These are phyloP conservation scores for Acidomyces sp. DNA, from an alignment of 495 filamentous ascomycete species.

Conservation along the genomic window DNA sequence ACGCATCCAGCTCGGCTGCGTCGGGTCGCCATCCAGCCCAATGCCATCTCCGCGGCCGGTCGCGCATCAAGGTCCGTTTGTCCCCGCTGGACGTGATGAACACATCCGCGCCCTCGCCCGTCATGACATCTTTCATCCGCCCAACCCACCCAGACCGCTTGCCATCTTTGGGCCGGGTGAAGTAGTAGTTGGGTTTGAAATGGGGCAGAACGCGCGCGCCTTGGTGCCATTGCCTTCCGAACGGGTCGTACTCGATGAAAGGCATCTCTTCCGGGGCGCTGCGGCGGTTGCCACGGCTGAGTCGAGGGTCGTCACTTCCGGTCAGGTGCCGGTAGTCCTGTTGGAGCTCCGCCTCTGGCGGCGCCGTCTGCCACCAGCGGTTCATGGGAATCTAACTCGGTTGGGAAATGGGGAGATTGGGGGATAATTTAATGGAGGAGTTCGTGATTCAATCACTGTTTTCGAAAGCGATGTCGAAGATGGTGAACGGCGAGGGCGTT, in stretches of 20 bases:
- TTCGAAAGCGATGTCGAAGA: no score
- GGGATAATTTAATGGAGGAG: no score
- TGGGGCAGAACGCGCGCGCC: neutral
- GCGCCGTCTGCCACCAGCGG: no score
- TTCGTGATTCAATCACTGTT: no score
- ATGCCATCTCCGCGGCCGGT: constrained; percentile 10
- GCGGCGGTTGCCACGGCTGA: neutral
- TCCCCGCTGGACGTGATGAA: constrained; percentile 23
- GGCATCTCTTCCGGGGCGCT: constrained; percentile 8
- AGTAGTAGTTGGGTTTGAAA: constrained; percentile 12
- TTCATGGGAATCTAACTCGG: no score
- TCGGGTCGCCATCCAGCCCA: constrained; percentile 12
- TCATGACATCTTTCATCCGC: constrained; percentile 24
- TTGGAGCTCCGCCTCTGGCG: no score
- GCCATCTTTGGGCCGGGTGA: constrained; percentile 27
- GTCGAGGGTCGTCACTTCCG: neutral
- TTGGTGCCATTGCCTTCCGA: constrained; percentile 8
- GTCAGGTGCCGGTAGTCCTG: no score
- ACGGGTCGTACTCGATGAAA: constrained; percentile 7
- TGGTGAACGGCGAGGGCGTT: no score
- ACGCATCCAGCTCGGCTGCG: no score
- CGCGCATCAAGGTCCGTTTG: constrained; percentile 13
- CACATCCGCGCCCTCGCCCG: constrained; percentile 25
- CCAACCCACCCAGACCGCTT: constrained; percentile 20
- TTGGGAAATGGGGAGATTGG: no score